These are phyloP conservation scores for Cunninghamia lanceolata DNA, from an alignment of 75 land plant species.

Conservation along the genomic window DNA sequence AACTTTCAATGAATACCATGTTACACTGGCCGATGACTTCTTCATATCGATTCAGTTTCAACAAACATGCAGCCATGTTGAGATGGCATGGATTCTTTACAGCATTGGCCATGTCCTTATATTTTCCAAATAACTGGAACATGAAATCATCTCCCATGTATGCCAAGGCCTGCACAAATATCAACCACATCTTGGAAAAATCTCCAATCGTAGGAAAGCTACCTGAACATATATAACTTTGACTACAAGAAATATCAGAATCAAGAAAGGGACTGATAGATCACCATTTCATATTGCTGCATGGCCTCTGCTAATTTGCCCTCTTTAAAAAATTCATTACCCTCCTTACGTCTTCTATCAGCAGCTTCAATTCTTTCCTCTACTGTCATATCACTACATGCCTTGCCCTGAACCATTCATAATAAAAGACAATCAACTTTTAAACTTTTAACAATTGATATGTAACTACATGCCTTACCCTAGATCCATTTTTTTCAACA, in stretches of 20 bases:
- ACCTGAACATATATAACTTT: background rate
- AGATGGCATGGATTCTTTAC: slow-evolving; percentile 96
- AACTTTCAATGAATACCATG: slow-evolving; percentile 44
- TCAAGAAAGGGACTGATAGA: background rate
- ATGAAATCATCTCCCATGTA: slow-evolving; percentile 99
- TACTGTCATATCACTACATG: slow-evolving; percentile 92
- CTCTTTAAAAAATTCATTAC: slow-evolving; percentile 81
- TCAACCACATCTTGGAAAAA: background rate
- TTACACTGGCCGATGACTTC: slow-evolving; percentile 94
- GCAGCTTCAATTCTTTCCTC: slow-evolving; percentile 96
- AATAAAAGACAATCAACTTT: background rate
- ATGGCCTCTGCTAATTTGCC: slow-evolving; percentile 85
- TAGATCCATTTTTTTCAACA: background rate
- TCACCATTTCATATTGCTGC: slow-evolving; percentile 98
- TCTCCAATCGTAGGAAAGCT: background rate
- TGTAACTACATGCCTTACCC: background rate
- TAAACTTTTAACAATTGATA: background rate
- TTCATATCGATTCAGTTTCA: slow-evolving; percentile 73
- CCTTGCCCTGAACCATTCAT: slow-evolving; percentile 58
- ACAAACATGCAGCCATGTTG: slow-evolving; percentile 90
- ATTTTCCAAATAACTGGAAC: slow-evolving; percentile 98
- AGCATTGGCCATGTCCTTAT: slow-evolving; percentile 95
- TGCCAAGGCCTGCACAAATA: slow-evolving; percentile 65
- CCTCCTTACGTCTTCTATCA: slow-evolving; percentile 77
- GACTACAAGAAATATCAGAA: background rate